These are phyloP conservation scores for Salix brachista DNA, from an alignment of 345 rosid species.

Conservation along the genomic window DNA sequence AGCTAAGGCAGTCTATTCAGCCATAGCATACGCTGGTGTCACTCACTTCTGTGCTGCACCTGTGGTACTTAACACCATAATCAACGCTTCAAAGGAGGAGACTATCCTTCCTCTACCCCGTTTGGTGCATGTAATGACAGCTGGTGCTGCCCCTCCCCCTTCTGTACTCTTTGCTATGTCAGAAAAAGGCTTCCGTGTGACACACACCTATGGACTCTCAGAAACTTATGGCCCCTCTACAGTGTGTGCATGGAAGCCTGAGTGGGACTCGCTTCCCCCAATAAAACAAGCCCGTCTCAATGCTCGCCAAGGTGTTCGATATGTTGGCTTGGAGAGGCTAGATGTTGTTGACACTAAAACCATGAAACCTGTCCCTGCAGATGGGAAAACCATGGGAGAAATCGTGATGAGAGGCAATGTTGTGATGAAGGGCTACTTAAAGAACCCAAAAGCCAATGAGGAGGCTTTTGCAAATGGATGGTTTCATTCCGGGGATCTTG, in stretches of 20 bases:
- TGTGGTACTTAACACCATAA: slow-evolving; percentile 74
- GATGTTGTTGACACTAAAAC: slow-evolving; percentile 63
- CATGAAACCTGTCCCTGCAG: slow-evolving; percentile 68
- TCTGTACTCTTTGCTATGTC: slow-evolving; percentile 67
- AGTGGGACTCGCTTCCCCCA: slow-evolving; percentile 76
- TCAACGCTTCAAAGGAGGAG: slow-evolving; percentile 68
- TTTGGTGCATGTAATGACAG: slow-evolving; percentile 72
- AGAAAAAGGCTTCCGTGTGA: slow-evolving; percentile 66
- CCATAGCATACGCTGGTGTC: slow-evolving; percentile 64
- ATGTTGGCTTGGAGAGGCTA: slow-evolving; percentile 58
- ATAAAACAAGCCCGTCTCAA: slow-evolving; percentile 72
- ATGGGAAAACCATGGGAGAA: slow-evolving; percentile 80
- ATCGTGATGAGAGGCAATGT: slow-evolving; percentile 73
- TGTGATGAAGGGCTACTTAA: slow-evolving; percentile 87
- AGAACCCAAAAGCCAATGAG: slow-evolving; percentile 71
- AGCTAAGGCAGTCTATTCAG: slow-evolving; percentile 74
- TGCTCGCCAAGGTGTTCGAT: slow-evolving; percentile 89
- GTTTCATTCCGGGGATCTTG: slow-evolving; percentile 90
- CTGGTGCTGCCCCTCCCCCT: slow-evolving; percentile 92
- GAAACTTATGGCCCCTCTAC: slow-evolving; percentile 90
- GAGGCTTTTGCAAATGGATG: slow-evolving; percentile 83
- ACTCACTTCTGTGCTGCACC: slow-evolving; percentile 95
- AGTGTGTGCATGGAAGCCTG: slow-evolving; percentile 85
- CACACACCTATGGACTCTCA: slow-evolving; percentile 88
- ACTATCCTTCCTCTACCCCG: slow-evolving; percentile 82